Percentiles rank a stretch among this genome's conserved stretches.
Conservation (phyloP, 495 filamentous ascomycete genomes). For the Podospora bellae-mahoneyi region DNA sequence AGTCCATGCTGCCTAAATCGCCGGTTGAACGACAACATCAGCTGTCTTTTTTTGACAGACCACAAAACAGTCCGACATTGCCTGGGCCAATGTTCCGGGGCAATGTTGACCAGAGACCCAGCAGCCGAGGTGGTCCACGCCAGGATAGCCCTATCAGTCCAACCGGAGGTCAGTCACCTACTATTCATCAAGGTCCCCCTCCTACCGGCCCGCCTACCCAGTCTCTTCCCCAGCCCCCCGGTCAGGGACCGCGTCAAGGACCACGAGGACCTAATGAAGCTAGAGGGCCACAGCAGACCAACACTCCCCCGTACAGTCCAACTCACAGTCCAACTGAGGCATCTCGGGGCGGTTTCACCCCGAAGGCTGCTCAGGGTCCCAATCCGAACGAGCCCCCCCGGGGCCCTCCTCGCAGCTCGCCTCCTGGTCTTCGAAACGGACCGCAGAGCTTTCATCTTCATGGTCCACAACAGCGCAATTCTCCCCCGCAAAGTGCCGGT, state of each 20-base stretch:
- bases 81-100: slow-evolving; percentile 26
- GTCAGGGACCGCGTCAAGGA: slow-evolving; percentile 20
- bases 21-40: slow-evolving; percentile 6
- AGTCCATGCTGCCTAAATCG: slow-evolving; percentile 17
- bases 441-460: slow-evolving; percentile 5
- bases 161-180: slow-evolving; percentile 1
- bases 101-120: slow-evolving; percentile 26
- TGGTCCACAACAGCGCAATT: not conserved
- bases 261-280: slow-evolving; percentile 6
- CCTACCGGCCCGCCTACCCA: slow-evolving; percentile 33
- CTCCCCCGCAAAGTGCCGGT: slow-evolving; percentile 3
- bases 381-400: not conserved
- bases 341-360: not conserved
- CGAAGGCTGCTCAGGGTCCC: not conserved
- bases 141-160: not conserved
- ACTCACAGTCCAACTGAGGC: not conserved
- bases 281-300: not conserved
- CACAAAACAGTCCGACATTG: not conserved
- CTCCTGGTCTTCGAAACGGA: not conserved
- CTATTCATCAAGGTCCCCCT: slow-evolving; percentile 27
- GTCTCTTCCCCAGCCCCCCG: slow-evolving; percentile 22
- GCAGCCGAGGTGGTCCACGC: slow-evolving; percentile 19
- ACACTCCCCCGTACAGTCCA: not conserved
- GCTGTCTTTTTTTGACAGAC: not conserved
- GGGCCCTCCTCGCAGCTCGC: not conserved